phyloP scores from a whole-genome alignment of 306 rosid genomes.

The Malus asiatica region DNA sequence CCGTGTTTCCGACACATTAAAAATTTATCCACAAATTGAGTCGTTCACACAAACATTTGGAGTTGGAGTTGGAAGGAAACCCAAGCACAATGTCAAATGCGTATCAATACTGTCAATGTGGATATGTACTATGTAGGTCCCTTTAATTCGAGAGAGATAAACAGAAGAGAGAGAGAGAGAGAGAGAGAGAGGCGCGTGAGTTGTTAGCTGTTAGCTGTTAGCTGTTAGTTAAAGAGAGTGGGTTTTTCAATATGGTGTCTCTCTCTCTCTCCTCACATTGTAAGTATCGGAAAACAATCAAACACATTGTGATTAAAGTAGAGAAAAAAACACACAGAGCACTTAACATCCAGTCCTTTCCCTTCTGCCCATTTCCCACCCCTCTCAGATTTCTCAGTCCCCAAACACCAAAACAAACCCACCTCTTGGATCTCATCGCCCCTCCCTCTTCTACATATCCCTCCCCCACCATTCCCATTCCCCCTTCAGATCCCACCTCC shows the following conservation, averaged over 20 bases:
- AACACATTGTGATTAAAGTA: background rate
- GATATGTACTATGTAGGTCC: background rate
- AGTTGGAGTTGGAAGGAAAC: background rate
- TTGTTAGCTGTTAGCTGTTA: slow-evolving; percentile 6
- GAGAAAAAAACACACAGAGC: background rate
- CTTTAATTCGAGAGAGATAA: background rate
- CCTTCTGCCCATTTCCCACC: background rate
- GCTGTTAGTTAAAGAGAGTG: slow-evolving; percentile 14
- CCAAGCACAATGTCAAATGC: background rate
- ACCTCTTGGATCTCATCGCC: slow-evolving; percentile 43
- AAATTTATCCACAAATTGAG: background rate
- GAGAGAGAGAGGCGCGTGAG: background rate
- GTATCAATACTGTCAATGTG: background rate
- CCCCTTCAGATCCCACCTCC: background rate
- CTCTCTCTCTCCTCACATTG: slow-evolving; percentile 11
- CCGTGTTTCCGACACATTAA: accelerated
- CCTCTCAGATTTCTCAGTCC: slow-evolving; percentile 14
- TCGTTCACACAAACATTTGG: background rate
- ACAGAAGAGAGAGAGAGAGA: background rate
- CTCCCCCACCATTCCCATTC: background rate
- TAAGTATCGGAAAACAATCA: slow-evolving; percentile 24
- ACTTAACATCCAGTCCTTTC: background rate
- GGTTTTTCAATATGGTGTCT: background rate
- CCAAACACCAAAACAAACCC: background rate
- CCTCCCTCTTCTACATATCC: background rate